phyloP scores from a whole-genome alignment of 805 yeast genomes.

The Monosporozyma yasuniensis region DNA sequence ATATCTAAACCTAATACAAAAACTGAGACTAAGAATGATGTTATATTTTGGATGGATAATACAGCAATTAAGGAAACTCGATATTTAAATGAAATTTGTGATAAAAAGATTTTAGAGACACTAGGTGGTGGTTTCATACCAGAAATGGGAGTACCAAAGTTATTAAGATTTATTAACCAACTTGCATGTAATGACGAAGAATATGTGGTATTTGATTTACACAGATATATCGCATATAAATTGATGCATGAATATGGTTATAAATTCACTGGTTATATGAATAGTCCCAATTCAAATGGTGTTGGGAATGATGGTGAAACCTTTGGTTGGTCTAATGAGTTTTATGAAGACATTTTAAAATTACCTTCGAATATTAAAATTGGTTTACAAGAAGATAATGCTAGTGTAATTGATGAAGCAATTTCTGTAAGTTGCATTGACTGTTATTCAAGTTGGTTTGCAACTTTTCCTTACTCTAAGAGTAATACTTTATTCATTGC shows the following conservation, averaged over 20 bases:
- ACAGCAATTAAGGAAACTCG: conserved; percentile 32
- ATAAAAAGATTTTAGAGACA: conserved; percentile 11
- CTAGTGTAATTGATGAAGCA: conserved; percentile 8
- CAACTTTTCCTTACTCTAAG: conserved; percentile 26
- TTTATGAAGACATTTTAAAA: conserved; percentile 18
- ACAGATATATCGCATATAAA: conserved; percentile 35
- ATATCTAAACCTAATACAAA: too few species aligned
- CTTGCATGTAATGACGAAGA: neutral
- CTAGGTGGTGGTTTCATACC: conserved; percentile 43
- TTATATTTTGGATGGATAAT: conserved; percentile 55
- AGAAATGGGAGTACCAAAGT: conserved; percentile 52
- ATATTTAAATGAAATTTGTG: conserved; percentile 24
- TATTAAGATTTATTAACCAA: conserved; percentile 32
- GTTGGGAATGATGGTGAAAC: conserved; percentile 50
- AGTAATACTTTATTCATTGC: conserved; percentile 36
- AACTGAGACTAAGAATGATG: conserved; percentile 33
- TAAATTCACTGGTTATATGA: conserved; percentile 3
- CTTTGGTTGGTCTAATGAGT: conserved; percentile 40
- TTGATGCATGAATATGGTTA: conserved; percentile 17
- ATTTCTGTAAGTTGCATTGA: conserved; percentile 47
- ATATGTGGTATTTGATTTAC: conserved; percentile 41
- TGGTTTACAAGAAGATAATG: conserved; percentile 4
- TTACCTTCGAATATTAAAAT: conserved; percentile 21
- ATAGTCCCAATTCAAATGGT: conserved; percentile 11
- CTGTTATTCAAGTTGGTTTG: conserved; percentile 49